Base-by-base conservation (phyloP, 495 filamentous ascomycete genomes). In the Parachaetomium inaequale region DNA sequence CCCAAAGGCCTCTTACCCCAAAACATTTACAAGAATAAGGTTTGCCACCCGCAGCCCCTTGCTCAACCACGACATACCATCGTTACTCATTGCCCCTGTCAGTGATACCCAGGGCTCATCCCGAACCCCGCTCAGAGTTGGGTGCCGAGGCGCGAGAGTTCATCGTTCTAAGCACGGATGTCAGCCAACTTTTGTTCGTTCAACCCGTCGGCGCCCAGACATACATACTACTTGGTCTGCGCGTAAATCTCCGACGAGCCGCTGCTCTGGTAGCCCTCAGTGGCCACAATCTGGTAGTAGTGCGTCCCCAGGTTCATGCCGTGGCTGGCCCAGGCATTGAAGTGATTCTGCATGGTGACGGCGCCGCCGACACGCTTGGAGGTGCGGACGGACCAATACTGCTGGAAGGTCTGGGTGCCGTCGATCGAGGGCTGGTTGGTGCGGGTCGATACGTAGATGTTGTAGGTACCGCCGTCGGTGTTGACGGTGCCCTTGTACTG, bases 271-370 rank as follows among this genome's bases (percentile, higher is more conserved):
- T 82, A 83, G 2, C 81, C 80, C 75, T 84, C 82, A 12, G 77
- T 80, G 29, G 82, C 81, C 19, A 88, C 70, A 64, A 87, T 85
- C 77, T 83, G 81, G 72, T 86, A 86, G 71, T 86, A 75, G 72
- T 82, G 80, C 1, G 70, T 70, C 0, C 83, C 83, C 14, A 87
- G 66, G 34, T 73, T 71, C 74, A 88, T 71, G 7, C 80, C 80
- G 42, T 64, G 64, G 17, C 54, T 58, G 6, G 72, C 70, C 86
- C 87, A 89, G 19, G 82, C 84, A 65, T 84, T 76, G 70, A 89
- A 89, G 74, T 88, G 86, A 63, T 83, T 85, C 43, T 72, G 62
- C 51, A 76, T 73, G 47, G 67, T 79, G 63, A 84, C 76, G 25
- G 72, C 70, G 49, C 82, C 80, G 43, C 77, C 76, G 61, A 75